A percentile compares a stretch with the other conserved stretches of the same genome.
These are phyloP conservation scores for Hypomyces rosellus DNA, from an alignment of 2,329 filamentous ascomycete genomes.

Conservation along the genomic window DNA sequence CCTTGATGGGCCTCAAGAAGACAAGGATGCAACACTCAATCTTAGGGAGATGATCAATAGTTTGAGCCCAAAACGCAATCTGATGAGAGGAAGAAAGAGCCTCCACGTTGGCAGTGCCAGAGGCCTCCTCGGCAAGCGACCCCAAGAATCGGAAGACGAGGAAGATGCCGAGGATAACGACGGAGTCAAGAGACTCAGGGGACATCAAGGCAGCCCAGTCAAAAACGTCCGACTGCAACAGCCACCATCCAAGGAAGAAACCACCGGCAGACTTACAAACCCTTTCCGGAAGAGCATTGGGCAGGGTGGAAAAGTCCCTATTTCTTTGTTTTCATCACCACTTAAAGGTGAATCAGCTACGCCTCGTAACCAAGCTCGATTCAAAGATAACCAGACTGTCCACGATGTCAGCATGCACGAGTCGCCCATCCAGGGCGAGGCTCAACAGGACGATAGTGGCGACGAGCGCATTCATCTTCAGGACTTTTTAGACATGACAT, in stretches of 20 bases:
- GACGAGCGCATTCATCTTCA: conserved; percentile 70
- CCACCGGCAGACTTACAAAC: conserved; percentile 52
- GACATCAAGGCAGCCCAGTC: conserved; percentile 67
- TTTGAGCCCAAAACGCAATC: conserved; percentile 68
- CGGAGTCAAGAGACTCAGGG: conserved; percentile 63
- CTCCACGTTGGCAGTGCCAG: conserved; percentile 68
- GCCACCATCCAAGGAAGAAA: conserved; percentile 61
- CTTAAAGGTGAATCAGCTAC: conserved; percentile 43
- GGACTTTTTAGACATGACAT: conserved; percentile 90
- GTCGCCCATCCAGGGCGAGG: conserved; percentile 32
- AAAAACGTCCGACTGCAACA: conserved; percentile 67
- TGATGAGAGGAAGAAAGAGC: conserved; percentile 64
- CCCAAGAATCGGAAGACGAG: conserved; percentile 61
- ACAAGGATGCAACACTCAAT: conserved; percentile 58
- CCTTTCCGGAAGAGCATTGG: conserved; percentile 43
- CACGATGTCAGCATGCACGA: conserved; percentile 40
- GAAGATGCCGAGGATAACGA: conserved; percentile 54
- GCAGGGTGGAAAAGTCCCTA: conserved; percentile 35
- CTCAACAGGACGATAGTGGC: conserved; percentile 42
- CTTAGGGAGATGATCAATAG: conserved; percentile 73
- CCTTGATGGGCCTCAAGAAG: conserved; percentile 36
- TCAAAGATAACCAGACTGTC: conserved; percentile 45
- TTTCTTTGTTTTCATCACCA: conserved; percentile 42
- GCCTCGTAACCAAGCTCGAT: conserved; percentile 49
- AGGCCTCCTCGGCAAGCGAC: conserved; percentile 68